A percentile compares a stretch with the other conserved stretches of the same genome.
Evolutionary conservation across 2,329 filamentous ascomycete genomes (phyloP).

Genomic region (Stagonosporopsis chrysanthemi): DNA sequence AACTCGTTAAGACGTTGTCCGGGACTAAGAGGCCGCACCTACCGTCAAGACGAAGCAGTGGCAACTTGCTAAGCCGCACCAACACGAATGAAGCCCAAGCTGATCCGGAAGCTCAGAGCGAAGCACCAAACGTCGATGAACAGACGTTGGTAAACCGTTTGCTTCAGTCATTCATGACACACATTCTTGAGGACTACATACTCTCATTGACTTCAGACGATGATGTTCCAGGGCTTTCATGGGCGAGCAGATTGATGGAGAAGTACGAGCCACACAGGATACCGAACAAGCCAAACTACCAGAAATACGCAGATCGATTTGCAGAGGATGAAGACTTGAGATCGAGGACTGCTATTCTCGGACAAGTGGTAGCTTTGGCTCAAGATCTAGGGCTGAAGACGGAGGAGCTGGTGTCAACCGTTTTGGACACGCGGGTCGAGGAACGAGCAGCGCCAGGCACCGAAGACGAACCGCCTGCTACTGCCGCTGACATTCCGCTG

Average conservation of each 20-base stretch:
- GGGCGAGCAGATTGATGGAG: constrained; percentile 69
- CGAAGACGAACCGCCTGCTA: constrained; percentile 63
- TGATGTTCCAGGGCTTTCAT: constrained; percentile 59
- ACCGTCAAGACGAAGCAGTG: constrained; percentile 64
- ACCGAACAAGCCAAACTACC: constrained; percentile 62
- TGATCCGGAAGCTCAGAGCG: constrained; percentile 64
- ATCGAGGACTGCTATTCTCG: constrained; percentile 70
- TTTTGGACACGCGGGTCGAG: constrained; percentile 50
- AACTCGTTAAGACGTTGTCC: constrained; percentile 73
- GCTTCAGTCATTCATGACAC: constrained; percentile 79
- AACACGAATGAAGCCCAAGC: constrained; percentile 51
- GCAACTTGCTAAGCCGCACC: constrained; percentile 49
- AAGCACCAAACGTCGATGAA: constrained; percentile 60
- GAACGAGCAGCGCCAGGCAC: constrained; percentile 54
- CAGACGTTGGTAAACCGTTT: constrained; percentile 68
- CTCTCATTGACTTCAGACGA: constrained; percentile 57
- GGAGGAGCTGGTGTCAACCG: constrained; percentile 56
- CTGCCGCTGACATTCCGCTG: constrained; percentile 62
- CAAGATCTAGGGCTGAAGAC: constrained; percentile 62
- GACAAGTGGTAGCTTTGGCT: constrained; percentile 73
- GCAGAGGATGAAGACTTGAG: constrained; percentile 68
- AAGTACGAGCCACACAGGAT: constrained; percentile 70
- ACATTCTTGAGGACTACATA: constrained; percentile 77
- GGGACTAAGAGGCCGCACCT: constrained; percentile 71
- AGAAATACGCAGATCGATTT: constrained; percentile 70